phyloP scores from a whole-genome alignment of 371 early-diverging fungal species.

The Basidiobolus meristosporus region DNA sequence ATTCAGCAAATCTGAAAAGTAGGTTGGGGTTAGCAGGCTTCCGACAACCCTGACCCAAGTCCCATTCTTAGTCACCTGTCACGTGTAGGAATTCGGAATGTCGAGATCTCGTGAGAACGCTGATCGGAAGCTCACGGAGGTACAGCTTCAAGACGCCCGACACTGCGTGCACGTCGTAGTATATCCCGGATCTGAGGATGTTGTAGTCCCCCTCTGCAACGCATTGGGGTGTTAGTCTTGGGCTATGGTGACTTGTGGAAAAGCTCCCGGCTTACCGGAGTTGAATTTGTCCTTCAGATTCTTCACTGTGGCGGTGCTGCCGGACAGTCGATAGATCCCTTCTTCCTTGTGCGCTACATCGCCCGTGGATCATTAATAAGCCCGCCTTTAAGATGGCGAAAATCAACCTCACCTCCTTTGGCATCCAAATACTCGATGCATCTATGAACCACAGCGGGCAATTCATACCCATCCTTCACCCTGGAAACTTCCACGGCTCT shows the following conservation, averaged over 20 bases:
- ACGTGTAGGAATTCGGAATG: constrained; percentile 58
- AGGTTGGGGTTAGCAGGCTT: no score
- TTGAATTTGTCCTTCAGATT: constrained; percentile 64
- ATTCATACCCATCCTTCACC: constrained; percentile 45
- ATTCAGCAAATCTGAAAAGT: no score
- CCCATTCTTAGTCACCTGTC: no score
- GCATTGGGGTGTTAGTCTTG: no score
- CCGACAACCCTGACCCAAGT: no score
- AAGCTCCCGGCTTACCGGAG: no score
- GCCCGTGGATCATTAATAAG: no score
- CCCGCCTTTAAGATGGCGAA: no score
- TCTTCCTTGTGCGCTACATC: constrained; percentile 57
- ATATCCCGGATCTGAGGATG: constrained; percentile 18
- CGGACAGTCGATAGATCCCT: constrained; percentile 86
- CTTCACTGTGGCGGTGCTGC: constrained; percentile 48
- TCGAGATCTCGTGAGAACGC: constrained; percentile 60
- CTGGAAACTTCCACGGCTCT: constrained; percentile 33
- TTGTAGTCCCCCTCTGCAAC: constrained; percentile 20
- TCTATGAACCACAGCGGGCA: constrained; percentile 83
- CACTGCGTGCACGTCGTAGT: constrained; percentile 77
- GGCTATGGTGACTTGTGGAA: no score
- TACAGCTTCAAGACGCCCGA: constrained; percentile 84
- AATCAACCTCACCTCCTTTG: constrained; percentile 21
- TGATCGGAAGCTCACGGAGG: constrained; percentile 72
- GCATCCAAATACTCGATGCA: constrained; percentile 89